These are phyloP conservation scores for Claviceps quebecensis DNA, from an alignment of 2,329 filamentous ascomycete genomes.

Conservation along the genomic window DNA sequence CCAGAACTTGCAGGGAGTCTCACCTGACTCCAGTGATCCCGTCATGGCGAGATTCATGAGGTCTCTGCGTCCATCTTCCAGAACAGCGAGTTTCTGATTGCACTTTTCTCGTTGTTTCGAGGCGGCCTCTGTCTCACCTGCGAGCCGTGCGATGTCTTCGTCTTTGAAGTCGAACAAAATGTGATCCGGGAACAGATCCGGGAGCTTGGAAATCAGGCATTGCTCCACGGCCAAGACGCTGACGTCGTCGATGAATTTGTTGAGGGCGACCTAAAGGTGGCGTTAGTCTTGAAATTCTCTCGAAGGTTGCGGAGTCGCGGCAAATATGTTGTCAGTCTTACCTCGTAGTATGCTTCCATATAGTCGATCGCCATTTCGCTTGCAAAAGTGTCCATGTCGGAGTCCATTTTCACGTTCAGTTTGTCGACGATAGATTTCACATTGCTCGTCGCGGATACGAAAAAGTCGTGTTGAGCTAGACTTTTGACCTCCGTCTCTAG, in stretches of 20 bases:
- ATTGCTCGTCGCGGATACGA: too few relatives aligned
- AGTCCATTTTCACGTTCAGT: neutral
- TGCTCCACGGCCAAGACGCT: constrained; percentile 14
- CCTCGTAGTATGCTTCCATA: constrained; percentile 28
- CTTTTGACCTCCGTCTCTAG: neutral
- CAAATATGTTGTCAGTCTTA: neutral
- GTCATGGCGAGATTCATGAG: neutral
- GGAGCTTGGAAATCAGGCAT: constrained; percentile 9
- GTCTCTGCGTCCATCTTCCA: neutral
- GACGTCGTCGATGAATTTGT: constrained; percentile 12
- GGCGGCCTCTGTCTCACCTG: constrained; percentile 1
- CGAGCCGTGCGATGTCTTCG: constrained; percentile 2
- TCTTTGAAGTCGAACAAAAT: constrained; percentile 9
- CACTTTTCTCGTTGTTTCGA: constrained; percentile 1
- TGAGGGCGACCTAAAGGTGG: constrained; percentile 9
- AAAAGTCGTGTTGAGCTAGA: neutral
- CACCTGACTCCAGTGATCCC: neutral
- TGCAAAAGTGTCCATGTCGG: constrained; percentile 2
- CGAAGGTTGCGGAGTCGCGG: too few relatives aligned
- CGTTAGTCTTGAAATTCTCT: neutral
- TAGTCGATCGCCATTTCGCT: constrained; percentile 17
- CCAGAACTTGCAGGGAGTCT: neutral
- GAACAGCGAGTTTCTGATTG: constrained; percentile 2
- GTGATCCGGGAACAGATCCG: constrained; percentile 9
- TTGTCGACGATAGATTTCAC: neutral